Base-by-base conservation (phyloP, 257 asterid genomes). In the Paulownia fortunei region DNA sequence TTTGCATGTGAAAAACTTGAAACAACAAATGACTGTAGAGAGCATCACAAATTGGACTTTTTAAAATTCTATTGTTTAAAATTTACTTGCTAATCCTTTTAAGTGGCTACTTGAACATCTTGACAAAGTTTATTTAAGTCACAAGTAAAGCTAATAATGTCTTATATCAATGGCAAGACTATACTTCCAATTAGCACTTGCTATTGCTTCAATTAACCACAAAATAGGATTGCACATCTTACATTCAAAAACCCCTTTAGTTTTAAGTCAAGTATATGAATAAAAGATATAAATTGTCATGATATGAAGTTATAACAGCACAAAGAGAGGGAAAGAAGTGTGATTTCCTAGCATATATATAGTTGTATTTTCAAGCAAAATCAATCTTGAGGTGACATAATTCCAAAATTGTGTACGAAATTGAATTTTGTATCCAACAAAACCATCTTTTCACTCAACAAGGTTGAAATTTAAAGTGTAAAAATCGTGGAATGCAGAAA, bases 121-220 rank as follows among this genome's bases (percentile, higher is more conserved):
- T n/a, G 24, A 23, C 15, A 56, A 18, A 13, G 0, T 19, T 59
- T 24, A 59, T 54, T 27, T 59, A 12, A 27, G 41, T 59, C 19
- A 24, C 66, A 26, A 59, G 66, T 59, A 59, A 59, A 59, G 66
- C 10, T 58, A 24, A 4, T 7, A 0, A 59, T 59, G 19, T 10
- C 41, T 59, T 24, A 56, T 10, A 56, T 23, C 13, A 21, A 23
- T 21, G 64, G 60, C 60, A 54, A 54, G 36, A 24, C 36, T 56
- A 56, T 8, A 23, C 64, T 56, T 56, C 12, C 19, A 13, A 9
- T 9, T 59, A 13, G 18, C 41, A 24, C 66, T 59, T 59, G 66
- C 66, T 11, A 59, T 59, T 59, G 27, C 66, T 59, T 26, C 19
- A 59, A 59, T 26, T 59, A 59, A 59, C 66, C 36, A 59, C 30